Conservation (phyloP, 306 rosid genomes). For the Astragalus membranaceus region DNA sequence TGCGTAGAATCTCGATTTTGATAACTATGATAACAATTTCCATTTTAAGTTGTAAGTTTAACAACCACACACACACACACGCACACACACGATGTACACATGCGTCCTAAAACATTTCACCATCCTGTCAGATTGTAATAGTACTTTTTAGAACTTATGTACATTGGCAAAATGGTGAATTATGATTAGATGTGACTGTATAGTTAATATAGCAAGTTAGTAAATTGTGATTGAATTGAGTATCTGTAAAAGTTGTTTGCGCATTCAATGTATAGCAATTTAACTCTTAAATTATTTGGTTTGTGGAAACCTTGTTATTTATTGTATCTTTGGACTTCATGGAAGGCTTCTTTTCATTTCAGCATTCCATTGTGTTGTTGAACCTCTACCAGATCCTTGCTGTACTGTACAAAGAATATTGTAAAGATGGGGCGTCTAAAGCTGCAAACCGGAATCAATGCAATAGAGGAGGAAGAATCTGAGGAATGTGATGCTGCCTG, state of each 20-base stretch:
- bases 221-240: too few relatives aligned
- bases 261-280: background rate
- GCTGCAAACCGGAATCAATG: conserved; percentile 66
- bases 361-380: background rate
- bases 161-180: background rate
- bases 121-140: too few relatives aligned
- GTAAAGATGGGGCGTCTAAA: conserved; percentile 67
- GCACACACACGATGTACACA: too few relatives aligned
- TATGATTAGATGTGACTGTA: background rate
- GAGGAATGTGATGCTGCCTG: conserved; percentile 61
- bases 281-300: background rate
- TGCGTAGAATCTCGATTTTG: too few relatives aligned
- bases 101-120: too few relatives aligned
- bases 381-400: conserved; percentile 13
- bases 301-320: conserved; percentile 12
- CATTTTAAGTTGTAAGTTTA: too few relatives aligned
- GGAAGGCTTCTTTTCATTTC: background rate
- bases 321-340: background rate
- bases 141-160: too few relatives aligned
- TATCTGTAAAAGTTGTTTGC: background rate
- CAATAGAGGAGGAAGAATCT: conserved; percentile 91
- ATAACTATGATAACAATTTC: too few relatives aligned
- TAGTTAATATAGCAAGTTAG: too few relatives aligned
- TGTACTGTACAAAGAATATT: conserved; percentile 7
- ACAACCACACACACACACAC: too few relatives aligned